These are phyloP conservation scores for Brassica nigra DNA, from an alignment of 345 rosid species.

Conservation along the genomic window DNA sequence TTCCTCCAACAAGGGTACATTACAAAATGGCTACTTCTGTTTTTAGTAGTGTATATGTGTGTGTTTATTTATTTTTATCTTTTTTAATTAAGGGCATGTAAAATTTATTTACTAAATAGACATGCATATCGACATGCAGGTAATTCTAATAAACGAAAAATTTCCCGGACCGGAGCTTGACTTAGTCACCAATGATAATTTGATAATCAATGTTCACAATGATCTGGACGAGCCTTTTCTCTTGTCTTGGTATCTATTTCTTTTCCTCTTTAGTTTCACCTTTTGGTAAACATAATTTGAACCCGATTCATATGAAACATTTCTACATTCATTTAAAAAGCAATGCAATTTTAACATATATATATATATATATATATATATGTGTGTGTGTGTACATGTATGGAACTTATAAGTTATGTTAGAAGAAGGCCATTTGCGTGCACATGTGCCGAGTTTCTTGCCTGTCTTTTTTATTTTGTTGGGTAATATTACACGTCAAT, in stretches of 20 bases:
- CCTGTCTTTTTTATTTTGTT: slow-evolving; percentile 6
- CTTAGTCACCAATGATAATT: slow-evolving; percentile 78
- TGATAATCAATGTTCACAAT: slow-evolving; percentile 82
- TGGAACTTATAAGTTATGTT: not conserved
- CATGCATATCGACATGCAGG: slow-evolving; percentile 42
- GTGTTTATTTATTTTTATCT: not conserved
- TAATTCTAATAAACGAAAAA: slow-evolving; percentile 83
- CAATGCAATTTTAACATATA: not conserved
- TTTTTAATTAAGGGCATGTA: too few relatives aligned
- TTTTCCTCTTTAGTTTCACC: not conserved
- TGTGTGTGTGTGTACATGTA: too few relatives aligned
- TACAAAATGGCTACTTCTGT: not conserved
- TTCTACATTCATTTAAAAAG: not conserved
- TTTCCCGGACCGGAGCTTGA: slow-evolving; percentile 90
- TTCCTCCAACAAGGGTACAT: slow-evolving; percentile 51
- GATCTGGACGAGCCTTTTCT: slow-evolving; percentile 82
- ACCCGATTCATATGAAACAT: not conserved
- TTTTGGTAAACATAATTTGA: not conserved
- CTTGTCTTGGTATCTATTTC: slow-evolving; percentile 57
- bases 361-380: not conserved
- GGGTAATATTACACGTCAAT: slow-evolving; percentile 4
- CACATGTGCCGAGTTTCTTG: slow-evolving; percentile 19
- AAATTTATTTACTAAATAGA: not conserved
- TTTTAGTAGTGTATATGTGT: not conserved
- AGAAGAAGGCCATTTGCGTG: slow-evolving; percentile 12